Evolutionary conservation across 1,284 basidiomycete genomes (phyloP).

Genomic region (Prillingera fragicola): DNA sequence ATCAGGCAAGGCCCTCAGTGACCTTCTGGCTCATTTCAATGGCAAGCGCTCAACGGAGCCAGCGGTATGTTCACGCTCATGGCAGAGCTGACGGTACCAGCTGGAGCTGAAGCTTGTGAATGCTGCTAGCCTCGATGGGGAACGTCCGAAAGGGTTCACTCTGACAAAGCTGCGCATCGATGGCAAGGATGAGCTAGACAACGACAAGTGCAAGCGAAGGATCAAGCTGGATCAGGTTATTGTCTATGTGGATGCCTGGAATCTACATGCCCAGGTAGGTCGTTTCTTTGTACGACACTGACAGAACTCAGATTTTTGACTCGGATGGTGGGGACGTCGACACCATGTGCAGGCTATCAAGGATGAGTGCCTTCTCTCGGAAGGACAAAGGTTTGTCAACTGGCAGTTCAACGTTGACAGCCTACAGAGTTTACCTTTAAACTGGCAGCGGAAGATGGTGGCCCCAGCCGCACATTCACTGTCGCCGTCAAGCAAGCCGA

Average conservation of each 20-base stretch:
- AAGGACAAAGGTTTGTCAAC: too few relatives aligned
- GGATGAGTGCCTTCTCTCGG: too few relatives aligned
- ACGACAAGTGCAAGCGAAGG: constrained; percentile 3
- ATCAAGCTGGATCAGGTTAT: constrained; percentile 6
- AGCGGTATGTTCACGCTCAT: not conserved
- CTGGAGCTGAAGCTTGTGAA: constrained; percentile 1
- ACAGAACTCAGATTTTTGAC: too few relatives aligned
- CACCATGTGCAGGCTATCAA: too few relatives aligned
- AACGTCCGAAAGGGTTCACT: constrained; percentile 10
- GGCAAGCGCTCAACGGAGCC: not conserved
- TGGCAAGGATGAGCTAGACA: constrained; percentile 4
- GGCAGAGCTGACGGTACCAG: not conserved
- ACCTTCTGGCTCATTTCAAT: not conserved
- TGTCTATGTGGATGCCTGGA: constrained; percentile 12
- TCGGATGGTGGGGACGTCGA: not conserved
- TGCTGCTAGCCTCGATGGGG: not conserved
- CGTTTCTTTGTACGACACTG: not conserved
- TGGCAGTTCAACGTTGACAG: too few relatives aligned
- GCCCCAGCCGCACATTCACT: too few relatives aligned
- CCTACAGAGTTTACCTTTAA: too few relatives aligned
- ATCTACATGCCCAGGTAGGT: constrained; percentile 9
- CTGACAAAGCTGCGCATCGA: constrained; percentile 5
- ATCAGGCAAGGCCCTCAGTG: not conserved
- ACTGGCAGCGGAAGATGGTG: too few relatives aligned
- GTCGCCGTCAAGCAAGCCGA: too few relatives aligned